Conservation (phyloP, 2,329 filamentous ascomycete genomes). For the Tolypocladium album region DNA sequence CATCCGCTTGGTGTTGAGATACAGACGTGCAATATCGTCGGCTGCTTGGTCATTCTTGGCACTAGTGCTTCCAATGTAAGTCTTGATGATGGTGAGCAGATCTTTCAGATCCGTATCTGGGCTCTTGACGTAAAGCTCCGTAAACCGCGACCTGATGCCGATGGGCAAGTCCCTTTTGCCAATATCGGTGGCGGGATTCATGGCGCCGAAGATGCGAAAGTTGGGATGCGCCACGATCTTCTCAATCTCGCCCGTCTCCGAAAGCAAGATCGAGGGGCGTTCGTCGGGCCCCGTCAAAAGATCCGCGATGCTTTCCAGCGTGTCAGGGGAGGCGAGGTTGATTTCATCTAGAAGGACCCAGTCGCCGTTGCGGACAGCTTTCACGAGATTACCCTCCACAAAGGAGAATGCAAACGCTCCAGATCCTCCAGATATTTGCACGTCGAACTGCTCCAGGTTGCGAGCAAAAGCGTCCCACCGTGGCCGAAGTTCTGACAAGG, state of each 20-base stretch:
- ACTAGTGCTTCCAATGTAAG: slow-evolving; percentile 67
- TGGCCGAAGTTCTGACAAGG: slow-evolving; percentile 43
- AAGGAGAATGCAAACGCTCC: slow-evolving; percentile 88
- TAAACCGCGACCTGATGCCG: slow-evolving; percentile 84
- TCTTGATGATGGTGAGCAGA: slow-evolving; percentile 75
- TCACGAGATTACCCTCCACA: slow-evolving; percentile 90
- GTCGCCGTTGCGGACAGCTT: slow-evolving; percentile 89
- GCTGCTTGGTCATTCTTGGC: slow-evolving; percentile 63
- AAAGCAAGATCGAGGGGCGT: slow-evolving; percentile 73
- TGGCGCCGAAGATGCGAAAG: slow-evolving; percentile 94
- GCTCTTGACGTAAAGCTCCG: slow-evolving; percentile 87
- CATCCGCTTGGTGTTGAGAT: slow-evolving; percentile 75
- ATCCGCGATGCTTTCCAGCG: slow-evolving; percentile 85
- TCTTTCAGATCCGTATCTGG: slow-evolving; percentile 83
- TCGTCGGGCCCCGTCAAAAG: slow-evolving; percentile 65
- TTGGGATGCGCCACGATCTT: slow-evolving; percentile 80
- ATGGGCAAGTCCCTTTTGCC: slow-evolving; percentile 90
- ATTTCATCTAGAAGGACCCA: slow-evolving; percentile 98
- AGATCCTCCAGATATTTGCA: slow-evolving; percentile 62
- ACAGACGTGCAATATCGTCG: slow-evolving; percentile 75
- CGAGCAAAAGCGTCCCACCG: slow-evolving; percentile 74
- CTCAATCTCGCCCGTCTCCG: slow-evolving; percentile 89
- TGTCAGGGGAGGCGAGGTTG: slow-evolving; percentile 90
- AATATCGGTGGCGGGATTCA: slow-evolving; percentile 97
- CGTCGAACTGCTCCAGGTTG: slow-evolving; percentile 67